Evolutionary conservation across 2,329 filamentous ascomycete genomes (phyloP).

Genomic region (Chaetomium sp.): DNA sequence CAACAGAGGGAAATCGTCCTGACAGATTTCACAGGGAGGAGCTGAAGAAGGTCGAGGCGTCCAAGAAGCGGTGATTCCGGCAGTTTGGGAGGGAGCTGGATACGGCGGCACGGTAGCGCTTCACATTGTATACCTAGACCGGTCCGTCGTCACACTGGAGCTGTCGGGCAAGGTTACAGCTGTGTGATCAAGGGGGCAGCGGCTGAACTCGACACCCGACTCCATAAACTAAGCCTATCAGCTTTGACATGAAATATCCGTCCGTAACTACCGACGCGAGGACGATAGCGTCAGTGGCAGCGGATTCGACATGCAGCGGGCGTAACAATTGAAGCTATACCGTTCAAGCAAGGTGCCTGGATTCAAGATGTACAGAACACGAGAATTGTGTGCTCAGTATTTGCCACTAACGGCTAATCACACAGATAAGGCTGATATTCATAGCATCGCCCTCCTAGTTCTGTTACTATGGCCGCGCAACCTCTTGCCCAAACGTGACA

Average conservation of each 20-base stretch:
- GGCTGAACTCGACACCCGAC: neutral
- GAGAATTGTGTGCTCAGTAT: neutral
- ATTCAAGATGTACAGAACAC: neutral
- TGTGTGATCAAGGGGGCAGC: neutral
- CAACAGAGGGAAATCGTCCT: neutral
- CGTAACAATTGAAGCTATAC: neutral
- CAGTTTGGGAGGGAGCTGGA: neutral
- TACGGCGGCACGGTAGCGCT: neutral
- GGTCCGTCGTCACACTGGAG: neutral
- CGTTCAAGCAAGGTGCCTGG: neutral
- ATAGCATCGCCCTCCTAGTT: conserved; percentile 21
- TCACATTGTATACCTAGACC: neutral
- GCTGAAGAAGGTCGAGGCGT: conserved; percentile 86
- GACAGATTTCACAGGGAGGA: conserved; percentile 66
- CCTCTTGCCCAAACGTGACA: neutral
- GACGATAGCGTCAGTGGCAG: neutral
- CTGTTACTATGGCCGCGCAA: conserved; percentile 12
- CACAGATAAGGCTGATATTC: neutral
- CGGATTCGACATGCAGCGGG: neutral
- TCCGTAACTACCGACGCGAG: too few species aligned
- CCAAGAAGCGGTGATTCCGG: conserved; percentile 60
- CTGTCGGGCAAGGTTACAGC: neutral
- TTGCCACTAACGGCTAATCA: neutral
- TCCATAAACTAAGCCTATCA: too few species aligned
- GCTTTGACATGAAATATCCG: too few species aligned